A percentile compares a stretch with the other conserved stretches of the same genome.
phyloP scores from a whole-genome alignment of 345 rosid genomes.

The Laguncularia racemosa region DNA sequence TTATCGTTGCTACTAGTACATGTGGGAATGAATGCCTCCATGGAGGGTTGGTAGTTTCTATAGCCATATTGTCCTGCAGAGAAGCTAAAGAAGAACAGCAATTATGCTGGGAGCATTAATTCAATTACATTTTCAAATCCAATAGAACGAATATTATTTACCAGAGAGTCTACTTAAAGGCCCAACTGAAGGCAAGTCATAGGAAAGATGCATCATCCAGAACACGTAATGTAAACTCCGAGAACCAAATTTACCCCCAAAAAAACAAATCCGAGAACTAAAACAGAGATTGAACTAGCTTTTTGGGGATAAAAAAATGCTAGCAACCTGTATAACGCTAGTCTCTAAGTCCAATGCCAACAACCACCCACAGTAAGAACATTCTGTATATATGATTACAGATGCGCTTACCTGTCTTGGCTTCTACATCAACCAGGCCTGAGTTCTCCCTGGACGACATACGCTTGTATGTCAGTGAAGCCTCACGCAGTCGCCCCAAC shows the following conservation, averaged over 20 bases:
- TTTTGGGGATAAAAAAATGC: too few relatives aligned
- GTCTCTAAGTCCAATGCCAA: neutral
- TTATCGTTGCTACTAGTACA: slow-evolving; percentile 73
- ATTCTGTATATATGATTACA: slow-evolving; percentile 2
- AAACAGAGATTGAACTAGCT: too few relatives aligned
- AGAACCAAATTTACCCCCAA: too few relatives aligned
- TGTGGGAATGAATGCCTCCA: slow-evolving; percentile 81
- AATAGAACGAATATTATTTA: neutral
- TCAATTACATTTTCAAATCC: slow-evolving; percentile 5
- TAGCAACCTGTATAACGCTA: neutral
- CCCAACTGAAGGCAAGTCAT: too few relatives aligned
- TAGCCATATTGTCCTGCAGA: slow-evolving; percentile 26
- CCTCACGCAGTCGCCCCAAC: slow-evolving; percentile 52
- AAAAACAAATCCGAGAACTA: too few relatives aligned
- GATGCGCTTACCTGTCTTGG: slow-evolving; percentile 41
- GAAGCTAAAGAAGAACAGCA: slow-evolving; percentile 33
- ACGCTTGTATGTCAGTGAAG: slow-evolving; percentile 61
- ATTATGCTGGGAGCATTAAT: neutral
- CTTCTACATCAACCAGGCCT: slow-evolving; percentile 43
- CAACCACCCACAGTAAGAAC: slow-evolving; percentile 1
- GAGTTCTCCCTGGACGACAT: slow-evolving; percentile 53
- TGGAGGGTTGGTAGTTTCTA: slow-evolving; percentile 62
- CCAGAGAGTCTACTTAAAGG: neutral
- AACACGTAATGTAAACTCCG: too few relatives aligned
- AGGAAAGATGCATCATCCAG: too few relatives aligned